Conservation (phyloP, 2,329 filamentous ascomycete genomes). For the Ophiostoma montium region DNA sequence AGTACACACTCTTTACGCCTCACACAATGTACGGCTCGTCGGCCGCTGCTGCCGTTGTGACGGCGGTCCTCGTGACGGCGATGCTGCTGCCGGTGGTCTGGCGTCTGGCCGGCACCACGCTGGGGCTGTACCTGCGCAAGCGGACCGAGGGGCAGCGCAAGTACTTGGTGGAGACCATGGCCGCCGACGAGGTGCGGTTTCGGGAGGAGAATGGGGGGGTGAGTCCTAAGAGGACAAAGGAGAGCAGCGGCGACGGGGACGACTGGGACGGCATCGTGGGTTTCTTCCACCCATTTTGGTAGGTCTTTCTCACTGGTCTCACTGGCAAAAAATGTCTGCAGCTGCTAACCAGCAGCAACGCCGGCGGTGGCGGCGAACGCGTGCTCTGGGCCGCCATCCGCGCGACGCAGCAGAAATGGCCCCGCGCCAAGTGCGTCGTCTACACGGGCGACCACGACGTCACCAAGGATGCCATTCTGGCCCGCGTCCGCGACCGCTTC, state of each 20-base stretch:
- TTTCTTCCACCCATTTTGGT: conserved; percentile 98
- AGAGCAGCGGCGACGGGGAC: conserved; percentile 24
- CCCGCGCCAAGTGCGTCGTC: conserved; percentile 75
- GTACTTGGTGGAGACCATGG: conserved; percentile 39
- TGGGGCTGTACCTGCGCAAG: conserved; percentile 48
- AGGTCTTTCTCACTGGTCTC: conserved; percentile 17
- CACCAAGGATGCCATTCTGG: conserved; percentile 64
- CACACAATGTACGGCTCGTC: not conserved
- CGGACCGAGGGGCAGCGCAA: conserved; percentile 49
- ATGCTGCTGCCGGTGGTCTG: conserved; percentile 24
- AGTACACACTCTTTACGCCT: not conserved
- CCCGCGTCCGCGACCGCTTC: conserved; percentile 70
- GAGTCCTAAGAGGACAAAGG: too few species aligned
- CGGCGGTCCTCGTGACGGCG: conserved; percentile 16
- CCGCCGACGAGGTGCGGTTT: conserved; percentile 29
- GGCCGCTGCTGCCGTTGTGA: not conserved
- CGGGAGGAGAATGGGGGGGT: conserved; percentile 22
- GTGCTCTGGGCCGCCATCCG: conserved; percentile 93
- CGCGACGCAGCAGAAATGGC: conserved; percentile 79
- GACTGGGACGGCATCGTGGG: conserved; percentile 78
- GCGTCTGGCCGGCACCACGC: conserved; percentile 24
- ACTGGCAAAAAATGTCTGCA: conserved; percentile 4
- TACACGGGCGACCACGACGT: conserved; percentile 94
- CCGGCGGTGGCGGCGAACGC: conserved; percentile 86
- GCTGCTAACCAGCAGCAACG: conserved; percentile 51